Base-by-base conservation (phyloP, 1,139 yeast species). In the Debaryomyces sp. region DNA sequence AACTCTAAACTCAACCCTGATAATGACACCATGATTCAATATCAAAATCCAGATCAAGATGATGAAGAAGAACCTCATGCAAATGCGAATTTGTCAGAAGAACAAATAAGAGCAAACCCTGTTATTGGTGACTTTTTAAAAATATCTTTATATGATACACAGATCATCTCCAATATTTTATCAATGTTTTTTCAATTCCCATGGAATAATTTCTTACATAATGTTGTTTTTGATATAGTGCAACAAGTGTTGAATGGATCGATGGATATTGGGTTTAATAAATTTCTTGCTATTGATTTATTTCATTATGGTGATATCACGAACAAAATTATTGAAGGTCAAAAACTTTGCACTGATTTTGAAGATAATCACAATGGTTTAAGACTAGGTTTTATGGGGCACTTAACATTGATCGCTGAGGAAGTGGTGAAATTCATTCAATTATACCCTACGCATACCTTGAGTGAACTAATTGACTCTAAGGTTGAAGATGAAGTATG, bases 171-270 rank as follows among this genome's bases (percentile, higher is more conserved):
- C 41, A 85, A 87, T 44, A 89, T 94, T 47, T 71, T 92, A 50
- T 72, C 84, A 33, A 86, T 94, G 87, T 92, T 94, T 64, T 88
- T 92, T 78, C 80, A 81, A 58, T 94, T 91, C 68, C 99, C 99
- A 5, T 94, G 99, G 99, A 94, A 94, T 68, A 94, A 94, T 66
- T 94, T 94, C 63, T 77, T 96, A 70, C 99, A 94, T 70, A 94
- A 94, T 62, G 99, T 95, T 49, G 97, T 94, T 7, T 94, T 94
- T 71, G 99, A 94, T 68, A 89, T 94, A 57, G 96, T 94, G 36
- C 99, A 95, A 69, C 99, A 94, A 68, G 87, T 94, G 10, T 80
- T 94, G 63, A 92, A 91, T 67, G 99, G 98, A 1, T 89, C 96
- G 17, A 89, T 94, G 92, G 96, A 91, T 55, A 87, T 89, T 60